Conservation (phyloP, 345 rosid genomes). For the Gossypium arboreum region DNA sequence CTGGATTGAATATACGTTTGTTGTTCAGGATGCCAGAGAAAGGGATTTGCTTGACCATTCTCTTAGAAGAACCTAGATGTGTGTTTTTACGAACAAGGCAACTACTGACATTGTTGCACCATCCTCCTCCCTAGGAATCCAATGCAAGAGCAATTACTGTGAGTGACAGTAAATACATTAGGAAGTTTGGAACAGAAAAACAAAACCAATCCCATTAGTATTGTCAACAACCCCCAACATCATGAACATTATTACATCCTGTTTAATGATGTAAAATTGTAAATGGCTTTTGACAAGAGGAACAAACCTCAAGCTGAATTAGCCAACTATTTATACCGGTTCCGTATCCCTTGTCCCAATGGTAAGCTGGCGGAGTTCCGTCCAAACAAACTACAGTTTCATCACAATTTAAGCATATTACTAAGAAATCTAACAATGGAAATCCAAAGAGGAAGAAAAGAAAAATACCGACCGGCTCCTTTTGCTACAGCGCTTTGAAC, state of each 20-base stretch:
- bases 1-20: slow-evolving; percentile 59
- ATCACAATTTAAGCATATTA: neutral
- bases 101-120: slow-evolving; percentile 72
- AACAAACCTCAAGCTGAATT: slow-evolving; percentile 73
- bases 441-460: neutral
- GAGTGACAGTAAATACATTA: neutral
- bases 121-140: slow-evolving; percentile 67
- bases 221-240: neutral
- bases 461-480: slow-evolving; percentile 63
- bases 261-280: neutral
- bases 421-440: neutral
- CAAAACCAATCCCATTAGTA: neutral
- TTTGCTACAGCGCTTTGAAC: slow-evolving; percentile 60
- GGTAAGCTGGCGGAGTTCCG: slow-evolving; percentile 97
- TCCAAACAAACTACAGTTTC: slow-evolving; percentile 75
- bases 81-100: slow-evolving; percentile 64
- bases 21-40: slow-evolving; percentile 87
- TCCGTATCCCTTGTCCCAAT: slow-evolving; percentile 69
- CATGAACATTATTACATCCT: neutral
- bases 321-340: slow-evolving; percentile 80
- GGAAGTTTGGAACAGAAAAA: neutral
- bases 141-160: neutral
- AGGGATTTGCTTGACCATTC: slow-evolving; percentile 51
- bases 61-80: slow-evolving; percentile 73
- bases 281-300: neutral